Evolutionary conservation across 164 flowering plant genomes (phyloP).

Genomic region (Paratinospora sagittata): DNA sequence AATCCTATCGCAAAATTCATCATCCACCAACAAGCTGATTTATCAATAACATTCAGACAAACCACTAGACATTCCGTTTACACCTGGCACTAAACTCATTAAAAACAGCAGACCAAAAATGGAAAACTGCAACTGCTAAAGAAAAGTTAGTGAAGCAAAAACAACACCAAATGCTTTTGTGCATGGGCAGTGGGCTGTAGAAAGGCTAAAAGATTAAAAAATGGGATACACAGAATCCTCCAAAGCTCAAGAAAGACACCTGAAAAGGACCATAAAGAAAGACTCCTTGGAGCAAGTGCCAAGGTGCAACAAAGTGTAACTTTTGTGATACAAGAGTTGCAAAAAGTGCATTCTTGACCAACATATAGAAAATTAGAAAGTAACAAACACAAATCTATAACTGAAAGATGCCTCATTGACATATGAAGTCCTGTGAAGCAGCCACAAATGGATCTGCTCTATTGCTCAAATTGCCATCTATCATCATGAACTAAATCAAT

Average conservation of each 20-base stretch:
- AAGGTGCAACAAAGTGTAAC: neutral
- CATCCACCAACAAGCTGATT: neutral
- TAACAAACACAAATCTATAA: neutral
- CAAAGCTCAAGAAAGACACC: neutral
- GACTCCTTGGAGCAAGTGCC: neutral
- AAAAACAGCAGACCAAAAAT: neutral
- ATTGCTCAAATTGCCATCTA: neutral
- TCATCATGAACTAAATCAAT: neutral
- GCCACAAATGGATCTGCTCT: neutral
- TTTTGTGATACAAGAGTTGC: neutral
- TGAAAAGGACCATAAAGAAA: neutral
- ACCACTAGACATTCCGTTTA: neutral
- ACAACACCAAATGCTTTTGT: neutral
- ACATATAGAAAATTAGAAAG: neutral
- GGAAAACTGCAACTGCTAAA: neutral
- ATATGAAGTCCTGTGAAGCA: neutral
- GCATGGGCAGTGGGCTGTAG: neutral
- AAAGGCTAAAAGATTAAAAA: neutral
- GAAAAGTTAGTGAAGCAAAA: neutral
- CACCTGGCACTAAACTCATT: neutral
- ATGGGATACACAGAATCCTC: neutral
- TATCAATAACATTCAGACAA: neutral
- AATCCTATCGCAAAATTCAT: neutral
- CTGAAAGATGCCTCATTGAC: neutral
- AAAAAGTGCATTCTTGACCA: neutral